These are phyloP conservation scores for Ophiostoma piceae DNA, from an alignment of 2,329 filamentous ascomycete genomes.

Conservation along the genomic window DNA sequence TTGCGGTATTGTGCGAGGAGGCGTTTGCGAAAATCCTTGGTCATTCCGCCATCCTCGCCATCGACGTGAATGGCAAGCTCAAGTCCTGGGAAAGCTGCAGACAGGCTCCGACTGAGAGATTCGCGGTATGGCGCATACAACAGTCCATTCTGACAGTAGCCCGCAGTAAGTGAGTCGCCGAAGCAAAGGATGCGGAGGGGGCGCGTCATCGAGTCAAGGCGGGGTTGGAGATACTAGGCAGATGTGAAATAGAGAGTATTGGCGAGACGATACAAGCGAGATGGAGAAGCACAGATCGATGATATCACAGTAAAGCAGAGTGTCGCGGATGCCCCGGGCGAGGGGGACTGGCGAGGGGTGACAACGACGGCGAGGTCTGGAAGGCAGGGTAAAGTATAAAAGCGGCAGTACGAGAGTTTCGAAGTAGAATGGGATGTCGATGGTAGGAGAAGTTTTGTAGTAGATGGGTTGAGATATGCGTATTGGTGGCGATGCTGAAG, in stretches of 20 bases:
- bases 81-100: constrained; percentile 40
- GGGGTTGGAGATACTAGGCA: too few relatives aligned
- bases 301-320: background rate
- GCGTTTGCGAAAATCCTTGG: constrained; percentile 29
- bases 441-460: background rate
- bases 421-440: background rate
- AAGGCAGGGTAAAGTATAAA: background rate
- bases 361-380: background rate
- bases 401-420: background rate
- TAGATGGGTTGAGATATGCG: background rate
- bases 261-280: background rate
- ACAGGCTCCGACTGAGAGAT: constrained; percentile 41
- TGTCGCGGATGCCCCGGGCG: background rate
- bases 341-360: background rate
- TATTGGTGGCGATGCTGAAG: background rate
- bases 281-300: too few relatives aligned
- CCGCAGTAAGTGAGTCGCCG: constrained; percentile 59
- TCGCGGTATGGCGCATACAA: constrained; percentile 50
- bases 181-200: constrained; percentile 56
- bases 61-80: constrained; percentile 31
- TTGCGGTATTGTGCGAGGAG: constrained; percentile 23
- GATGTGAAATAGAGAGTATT: too few relatives aligned
- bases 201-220: constrained; percentile 27
- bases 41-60: constrained; percentile 31
- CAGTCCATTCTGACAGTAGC: constrained; percentile 43